Percentiles rank a stretch among this genome's conserved stretches.
These are phyloP conservation scores for Aristolochia contorta DNA, from an alignment of 164 flowering plant species.

Conservation along the genomic window DNA sequence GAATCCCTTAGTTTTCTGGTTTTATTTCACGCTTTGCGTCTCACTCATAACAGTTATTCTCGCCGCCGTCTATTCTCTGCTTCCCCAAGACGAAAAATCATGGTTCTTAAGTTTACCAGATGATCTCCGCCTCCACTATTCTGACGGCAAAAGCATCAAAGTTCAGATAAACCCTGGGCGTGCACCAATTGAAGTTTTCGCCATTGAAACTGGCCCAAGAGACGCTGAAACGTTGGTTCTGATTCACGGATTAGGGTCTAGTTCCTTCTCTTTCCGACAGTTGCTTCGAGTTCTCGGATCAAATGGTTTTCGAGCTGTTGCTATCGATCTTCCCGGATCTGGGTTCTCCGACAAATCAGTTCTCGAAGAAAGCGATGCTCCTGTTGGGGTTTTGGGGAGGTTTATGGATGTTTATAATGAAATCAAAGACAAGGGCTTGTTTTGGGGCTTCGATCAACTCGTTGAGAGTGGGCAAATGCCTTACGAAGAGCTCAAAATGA, in stretches of 20 bases:
- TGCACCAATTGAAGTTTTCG: constrained; percentile 54
- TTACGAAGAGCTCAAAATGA: constrained; percentile 37
- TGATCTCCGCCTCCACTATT: constrained; percentile 57
- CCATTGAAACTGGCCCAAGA: constrained; percentile 38
- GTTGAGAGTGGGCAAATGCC: constrained; percentile 72
- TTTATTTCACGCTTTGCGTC: constrained; percentile 55
- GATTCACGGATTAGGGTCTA: constrained; percentile 74
- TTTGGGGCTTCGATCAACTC: constrained; percentile 90
- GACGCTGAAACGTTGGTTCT: constrained; percentile 44
- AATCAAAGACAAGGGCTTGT: constrained; percentile 74
- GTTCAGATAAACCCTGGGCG: constrained; percentile 40
- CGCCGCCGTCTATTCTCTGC: constrained; percentile 22
- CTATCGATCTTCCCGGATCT: constrained; percentile 80
- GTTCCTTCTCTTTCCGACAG: constrained; percentile 53
- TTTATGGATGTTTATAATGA: constrained; percentile 44
- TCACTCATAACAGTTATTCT: constrained; percentile 42
- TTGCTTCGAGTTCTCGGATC: constrained; percentile 32
- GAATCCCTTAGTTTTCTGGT: constrained; percentile 65
- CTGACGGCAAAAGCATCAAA: constrained; percentile 61
- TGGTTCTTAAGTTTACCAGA: constrained; percentile 66
- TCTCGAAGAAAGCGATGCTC: constrained; percentile 21
- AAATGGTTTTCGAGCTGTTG: constrained; percentile 49
- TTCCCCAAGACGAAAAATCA: constrained; percentile 56
- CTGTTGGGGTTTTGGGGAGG: constrained; percentile 38
- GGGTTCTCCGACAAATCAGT: constrained; percentile 77